Evolutionary conservation across 1,284 basidiomycete species (phyloP).

Genomic region (Austropuccinia psidii): DNA sequence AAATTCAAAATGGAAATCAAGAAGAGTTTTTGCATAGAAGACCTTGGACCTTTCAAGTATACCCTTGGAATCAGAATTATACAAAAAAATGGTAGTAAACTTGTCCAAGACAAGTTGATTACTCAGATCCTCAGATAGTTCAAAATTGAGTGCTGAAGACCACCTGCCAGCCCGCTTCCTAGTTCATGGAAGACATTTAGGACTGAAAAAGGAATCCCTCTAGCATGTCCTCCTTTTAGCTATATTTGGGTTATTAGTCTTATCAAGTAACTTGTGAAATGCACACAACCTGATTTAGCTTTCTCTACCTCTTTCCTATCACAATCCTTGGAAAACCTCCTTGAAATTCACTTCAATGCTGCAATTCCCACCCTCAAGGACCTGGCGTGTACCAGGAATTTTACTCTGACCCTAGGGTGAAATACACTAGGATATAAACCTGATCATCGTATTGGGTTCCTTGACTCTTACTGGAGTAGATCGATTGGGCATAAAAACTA

Average conservation of each 20-base stretch:
- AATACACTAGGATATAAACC: neutral
- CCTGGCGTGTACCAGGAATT: neutral
- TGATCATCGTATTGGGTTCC: neutral
- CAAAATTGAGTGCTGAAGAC: neutral
- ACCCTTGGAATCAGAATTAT: neutral
- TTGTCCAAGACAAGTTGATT: conserved; percentile 20
- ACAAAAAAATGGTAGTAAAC: neutral
- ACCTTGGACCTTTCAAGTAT: neutral
- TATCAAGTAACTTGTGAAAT: conserved; percentile 5
- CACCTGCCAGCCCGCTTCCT: neutral
- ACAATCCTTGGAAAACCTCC: neutral
- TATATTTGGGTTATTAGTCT: neutral
- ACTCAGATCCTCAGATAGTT: neutral
- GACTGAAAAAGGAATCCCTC: neutral
- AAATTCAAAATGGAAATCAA: too few relatives aligned
- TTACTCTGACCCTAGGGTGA: neutral
- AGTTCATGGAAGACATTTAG: neutral
- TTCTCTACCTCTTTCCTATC: neutral
- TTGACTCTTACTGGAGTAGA: neutral
- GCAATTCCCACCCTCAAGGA: neutral
- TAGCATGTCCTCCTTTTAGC: neutral
- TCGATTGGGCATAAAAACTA: neutral
- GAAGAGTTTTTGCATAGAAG: conserved; percentile 8
- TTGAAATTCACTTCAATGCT: neutral
- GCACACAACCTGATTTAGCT: conserved; percentile 1